These are phyloP conservation scores for Phialocephala subalpina DNA, from an alignment of 2,329 filamentous ascomycete genomes.

Conservation along the genomic window DNA sequence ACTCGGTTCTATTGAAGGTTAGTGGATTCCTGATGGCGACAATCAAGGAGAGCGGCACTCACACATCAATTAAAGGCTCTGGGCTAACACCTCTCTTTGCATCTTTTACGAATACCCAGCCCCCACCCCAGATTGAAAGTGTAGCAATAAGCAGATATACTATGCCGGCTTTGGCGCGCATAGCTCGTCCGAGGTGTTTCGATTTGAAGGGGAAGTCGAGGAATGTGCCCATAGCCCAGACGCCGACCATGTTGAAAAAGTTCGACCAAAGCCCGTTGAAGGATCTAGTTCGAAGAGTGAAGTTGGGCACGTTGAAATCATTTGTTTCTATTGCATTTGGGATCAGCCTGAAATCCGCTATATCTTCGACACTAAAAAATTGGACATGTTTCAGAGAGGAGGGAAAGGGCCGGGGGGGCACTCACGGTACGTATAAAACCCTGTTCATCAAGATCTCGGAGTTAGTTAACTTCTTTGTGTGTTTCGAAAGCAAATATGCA, in stretches of 20 bases:
- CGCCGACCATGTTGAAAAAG: conserved; percentile 9
- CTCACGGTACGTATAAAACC: conserved; percentile 7
- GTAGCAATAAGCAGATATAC: neutral
- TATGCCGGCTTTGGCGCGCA: neutral
- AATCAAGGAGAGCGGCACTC: too few relatives aligned
- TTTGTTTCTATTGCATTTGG: neutral
- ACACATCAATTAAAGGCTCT: neutral
- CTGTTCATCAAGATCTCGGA: too few relatives aligned
- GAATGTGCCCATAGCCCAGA: neutral
- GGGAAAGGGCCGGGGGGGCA: neutral
- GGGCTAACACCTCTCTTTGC: neutral
- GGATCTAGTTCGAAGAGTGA: neutral
- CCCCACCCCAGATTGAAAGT: conserved; percentile 2
- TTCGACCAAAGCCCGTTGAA: conserved; percentile 5
- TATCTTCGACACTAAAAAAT: too few relatives aligned
- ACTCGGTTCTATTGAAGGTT: neutral
- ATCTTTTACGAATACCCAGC: conserved; percentile 5
- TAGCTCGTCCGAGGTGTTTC: neutral
- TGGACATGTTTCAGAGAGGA: neutral
- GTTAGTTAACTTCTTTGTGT: too few relatives aligned
- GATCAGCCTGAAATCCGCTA: neutral
- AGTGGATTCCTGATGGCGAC: neutral
- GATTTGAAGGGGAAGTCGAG: conserved; percentile 9
- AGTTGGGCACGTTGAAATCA: conserved; percentile 7
- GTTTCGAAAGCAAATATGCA: too few relatives aligned